Percentiles rank a stretch among this genome's conserved stretches.
Conservation (phyloP, 139 green algal species). For the Coelastrella sp. region DNA sequence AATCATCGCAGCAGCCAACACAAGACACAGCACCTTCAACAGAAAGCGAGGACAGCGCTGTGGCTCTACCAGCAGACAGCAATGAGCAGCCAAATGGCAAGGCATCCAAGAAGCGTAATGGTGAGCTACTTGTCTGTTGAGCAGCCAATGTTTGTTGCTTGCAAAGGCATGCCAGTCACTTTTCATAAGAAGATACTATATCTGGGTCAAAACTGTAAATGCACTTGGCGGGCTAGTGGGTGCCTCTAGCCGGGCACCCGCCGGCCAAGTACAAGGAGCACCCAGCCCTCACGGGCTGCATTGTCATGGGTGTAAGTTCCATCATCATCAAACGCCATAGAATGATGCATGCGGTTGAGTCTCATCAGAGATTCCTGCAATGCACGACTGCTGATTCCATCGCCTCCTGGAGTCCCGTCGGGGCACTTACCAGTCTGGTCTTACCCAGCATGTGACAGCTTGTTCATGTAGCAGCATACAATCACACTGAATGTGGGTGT, state of each 20-base stretch:
- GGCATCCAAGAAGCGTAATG: slow-evolving; percentile 40
- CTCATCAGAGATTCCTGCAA: slow-evolving; percentile 33
- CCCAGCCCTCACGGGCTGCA: background rate
- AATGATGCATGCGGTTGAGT: slow-evolving; percentile 41
- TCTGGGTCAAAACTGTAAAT: background rate
- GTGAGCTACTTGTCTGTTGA: background rate
- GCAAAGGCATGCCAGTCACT: too few species aligned
- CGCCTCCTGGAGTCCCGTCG: slow-evolving; percentile 68
- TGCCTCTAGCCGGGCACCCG: slow-evolving; percentile 42
- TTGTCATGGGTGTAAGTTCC: slow-evolving; percentile 44
- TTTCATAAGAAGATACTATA: too few species aligned
- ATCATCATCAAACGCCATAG: slow-evolving; percentile 27
- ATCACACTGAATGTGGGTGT: too few species aligned
- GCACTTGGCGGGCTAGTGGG: slow-evolving; percentile 35
- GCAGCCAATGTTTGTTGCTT: too few species aligned
- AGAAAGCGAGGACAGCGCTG: slow-evolving; percentile 41
- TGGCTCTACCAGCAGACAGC: slow-evolving; percentile 41
- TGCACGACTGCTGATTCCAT: slow-evolving; percentile 67
- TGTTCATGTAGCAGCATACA: background rate
- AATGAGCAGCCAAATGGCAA: background rate
- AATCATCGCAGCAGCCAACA: slow-evolving; percentile 18
- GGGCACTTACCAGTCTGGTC: slow-evolving; percentile 67
- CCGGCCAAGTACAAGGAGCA: slow-evolving; percentile 30
- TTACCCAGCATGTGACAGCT: slow-evolving; percentile 68
- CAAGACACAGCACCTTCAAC: slow-evolving; percentile 3